Conservation (phyloP, 2,329 filamentous ascomycete species). For the Trichothecium roseum region DNA sequence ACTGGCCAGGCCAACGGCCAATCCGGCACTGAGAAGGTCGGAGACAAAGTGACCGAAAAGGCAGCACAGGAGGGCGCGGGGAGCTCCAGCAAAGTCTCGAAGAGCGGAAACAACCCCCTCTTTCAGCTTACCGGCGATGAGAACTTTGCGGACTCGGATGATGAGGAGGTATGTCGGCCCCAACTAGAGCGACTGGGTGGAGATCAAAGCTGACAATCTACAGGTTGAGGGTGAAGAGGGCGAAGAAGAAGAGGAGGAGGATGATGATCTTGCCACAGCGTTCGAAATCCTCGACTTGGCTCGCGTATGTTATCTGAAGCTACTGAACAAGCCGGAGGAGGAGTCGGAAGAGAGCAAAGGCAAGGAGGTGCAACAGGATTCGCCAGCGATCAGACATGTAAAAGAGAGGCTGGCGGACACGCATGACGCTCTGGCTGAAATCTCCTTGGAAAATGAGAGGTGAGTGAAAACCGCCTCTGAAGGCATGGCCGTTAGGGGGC, state of each 20-base stretch:
- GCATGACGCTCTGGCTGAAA: conserved; percentile 88
- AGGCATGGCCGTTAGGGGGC: no score
- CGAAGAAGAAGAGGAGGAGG: conserved; percentile 44
- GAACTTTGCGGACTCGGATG: conserved; percentile 78
- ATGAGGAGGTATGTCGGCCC: conserved; percentile 46
- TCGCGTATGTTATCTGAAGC: conserved; percentile 52
- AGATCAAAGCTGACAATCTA: conserved; percentile 5
- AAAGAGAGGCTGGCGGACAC: conserved; percentile 87
- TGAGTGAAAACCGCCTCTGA: conserved; percentile 24
- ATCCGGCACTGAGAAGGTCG: conserved; percentile 32
- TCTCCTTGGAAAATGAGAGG: conserved; percentile 92
- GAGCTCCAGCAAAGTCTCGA: neutral
- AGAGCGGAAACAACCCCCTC: conserved; percentile 53
- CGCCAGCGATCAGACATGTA: conserved; percentile 42
- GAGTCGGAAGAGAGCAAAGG: conserved; percentile 23
- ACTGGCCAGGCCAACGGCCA: conserved; percentile 25
- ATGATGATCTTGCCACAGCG: conserved; percentile 67
- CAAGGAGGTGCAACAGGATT: conserved; percentile 31
- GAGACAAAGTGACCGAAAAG: conserved; percentile 27
- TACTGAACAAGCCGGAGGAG: conserved; percentile 30
- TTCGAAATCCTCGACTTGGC: conserved; percentile 80
- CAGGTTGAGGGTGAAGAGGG: conserved; percentile 28
- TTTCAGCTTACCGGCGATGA: conserved; percentile 94
- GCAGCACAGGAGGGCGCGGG: no score
- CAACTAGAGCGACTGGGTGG: neutral